Percentiles rank a stretch among this genome's conserved stretches.
These are phyloP conservation scores for Diaporthe aspalathi DNA, from an alignment of 2,329 filamentous ascomycete species.

Conservation along the genomic window DNA sequence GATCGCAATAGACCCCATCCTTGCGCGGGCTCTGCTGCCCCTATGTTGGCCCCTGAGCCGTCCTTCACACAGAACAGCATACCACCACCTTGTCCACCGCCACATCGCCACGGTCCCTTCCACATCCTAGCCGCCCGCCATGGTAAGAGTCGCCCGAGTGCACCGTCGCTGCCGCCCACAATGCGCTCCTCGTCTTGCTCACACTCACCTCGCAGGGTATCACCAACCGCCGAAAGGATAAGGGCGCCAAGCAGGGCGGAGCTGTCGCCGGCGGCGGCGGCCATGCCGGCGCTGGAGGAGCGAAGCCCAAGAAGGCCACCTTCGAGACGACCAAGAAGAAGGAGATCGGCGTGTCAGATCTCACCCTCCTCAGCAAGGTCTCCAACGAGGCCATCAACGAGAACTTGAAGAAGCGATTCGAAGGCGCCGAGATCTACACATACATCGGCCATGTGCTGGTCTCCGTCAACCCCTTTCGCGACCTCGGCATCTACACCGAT, in stretches of 20 bases:
- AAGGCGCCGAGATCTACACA: conserved; percentile 98
- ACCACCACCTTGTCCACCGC: conserved; percentile 20
- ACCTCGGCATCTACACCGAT: conserved; percentile 98
- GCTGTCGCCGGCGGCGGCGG: conserved; percentile 55
- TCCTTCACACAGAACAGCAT: conserved; percentile 21
- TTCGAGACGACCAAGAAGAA: conserved; percentile 99
- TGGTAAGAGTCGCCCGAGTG: conserved; percentile 34
- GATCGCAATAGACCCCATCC: conserved; percentile 22
- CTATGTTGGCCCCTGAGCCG: conserved; percentile 28
- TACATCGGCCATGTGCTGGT: conserved; percentile 99
- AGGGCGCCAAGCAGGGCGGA: conserved; percentile 56
- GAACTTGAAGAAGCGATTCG: conserved; percentile 97
- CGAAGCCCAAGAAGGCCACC: conserved; percentile 92
- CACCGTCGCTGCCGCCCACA: background rate
- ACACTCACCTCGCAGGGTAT: conserved; percentile 53
- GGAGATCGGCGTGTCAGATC: conserved; percentile 97
- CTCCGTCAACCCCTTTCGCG: conserved; percentile 97
- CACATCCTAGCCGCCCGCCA: conserved; percentile 30
- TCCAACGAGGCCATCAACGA: conserved; percentile 99
- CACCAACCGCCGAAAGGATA: conserved; percentile 62
- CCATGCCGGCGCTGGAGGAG: conserved; percentile 53
- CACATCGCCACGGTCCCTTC: conserved; percentile 9
- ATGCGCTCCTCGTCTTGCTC: conserved; percentile 24
- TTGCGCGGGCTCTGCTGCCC: conserved; percentile 27
- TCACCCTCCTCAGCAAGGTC: conserved; percentile 97